Evolutionary conservation across 495 filamentous ascomycete species (phyloP), one percentile per base, ranked within the genome.

Genomic region (Daldinia childiae): DNA sequence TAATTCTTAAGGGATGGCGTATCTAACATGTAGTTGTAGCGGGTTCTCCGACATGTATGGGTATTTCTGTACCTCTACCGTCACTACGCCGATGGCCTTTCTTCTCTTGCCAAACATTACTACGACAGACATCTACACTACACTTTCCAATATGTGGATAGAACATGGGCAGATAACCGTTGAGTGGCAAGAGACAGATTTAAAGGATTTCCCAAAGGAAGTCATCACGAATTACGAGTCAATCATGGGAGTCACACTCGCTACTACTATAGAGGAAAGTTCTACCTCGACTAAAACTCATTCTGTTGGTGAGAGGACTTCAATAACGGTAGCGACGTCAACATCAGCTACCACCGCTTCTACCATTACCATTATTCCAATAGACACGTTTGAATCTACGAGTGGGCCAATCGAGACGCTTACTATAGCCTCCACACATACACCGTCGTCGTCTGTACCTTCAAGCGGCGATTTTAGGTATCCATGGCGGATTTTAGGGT

Each of bases 51-150:
- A 63, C 15, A 67, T 72, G 45, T 50, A 50, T 17, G 41, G 56
- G 30, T 62, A 56, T 36, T 68, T 57, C 26, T 77, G 75, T 34
- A 75, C 73, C 26, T 75, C 72, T 7, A 43, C 61, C 8, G 55
- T 75, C 27, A 69, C 66, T 11, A 73, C 56, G n/a, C 75, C 73
- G 0, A 73, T 77, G 69, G 63, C 66, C 9, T 75, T 77, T 29
- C 61, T 77, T 8, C 64, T 77, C 54, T 32, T 63, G 24, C 63
- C 72, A 0, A 69, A 77, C 15, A 71, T 75, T 39, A 61, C 63
- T 26, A 73, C 75, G 32, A 43, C 64, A 36, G 69, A 77, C 38
- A 58, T 77, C 24, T 77, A 77, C 48, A 77, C 75, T 0, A 73
- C 72, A 1, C 36, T 77, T 14, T 68, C 75, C 27, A 11, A 71